These are phyloP conservation scores for Apiospora arundinis DNA, from an alignment of 2,329 filamentous ascomycete genomes.

Conservation along the genomic window DNA sequence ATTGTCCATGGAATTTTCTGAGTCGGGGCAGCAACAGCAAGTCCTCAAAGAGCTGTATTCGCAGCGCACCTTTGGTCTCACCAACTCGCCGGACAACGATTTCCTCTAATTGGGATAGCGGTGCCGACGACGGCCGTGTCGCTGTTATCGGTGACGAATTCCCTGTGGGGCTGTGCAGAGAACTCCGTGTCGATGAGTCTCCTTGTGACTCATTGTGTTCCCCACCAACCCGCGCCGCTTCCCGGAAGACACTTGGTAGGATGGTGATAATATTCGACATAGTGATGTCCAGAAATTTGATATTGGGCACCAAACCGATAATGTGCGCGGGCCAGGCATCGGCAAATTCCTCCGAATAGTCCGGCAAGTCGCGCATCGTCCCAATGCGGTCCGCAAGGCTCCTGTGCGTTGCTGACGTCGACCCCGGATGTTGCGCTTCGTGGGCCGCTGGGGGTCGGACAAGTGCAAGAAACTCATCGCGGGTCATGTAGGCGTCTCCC, in stretches of 20 bases:
- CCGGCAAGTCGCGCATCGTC: neutral
- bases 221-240: neutral
- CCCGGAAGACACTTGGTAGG: neutral
- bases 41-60: neutral
- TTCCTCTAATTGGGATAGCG: neutral
- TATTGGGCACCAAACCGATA: neutral
- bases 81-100: neutral
- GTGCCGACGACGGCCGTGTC: no score
- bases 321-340: neutral
- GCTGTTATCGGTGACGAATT: no score
- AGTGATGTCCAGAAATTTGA: neutral
- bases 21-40: constrained; percentile 1
- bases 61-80: neutral
- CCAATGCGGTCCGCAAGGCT: no score
- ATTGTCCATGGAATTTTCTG: neutral
- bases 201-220: no score
- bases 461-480: no score
- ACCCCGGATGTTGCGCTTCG: no score
- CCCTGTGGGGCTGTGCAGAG: no score
- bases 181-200: no score
- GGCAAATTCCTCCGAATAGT: neutral
- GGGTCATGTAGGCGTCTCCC: no score
- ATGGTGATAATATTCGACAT: neutral
- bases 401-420: no score
- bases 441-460: no score